Evolutionary conservation across 352 stramenopile species (phyloP).

Genomic region (Thalassiosira exigua): DNA sequence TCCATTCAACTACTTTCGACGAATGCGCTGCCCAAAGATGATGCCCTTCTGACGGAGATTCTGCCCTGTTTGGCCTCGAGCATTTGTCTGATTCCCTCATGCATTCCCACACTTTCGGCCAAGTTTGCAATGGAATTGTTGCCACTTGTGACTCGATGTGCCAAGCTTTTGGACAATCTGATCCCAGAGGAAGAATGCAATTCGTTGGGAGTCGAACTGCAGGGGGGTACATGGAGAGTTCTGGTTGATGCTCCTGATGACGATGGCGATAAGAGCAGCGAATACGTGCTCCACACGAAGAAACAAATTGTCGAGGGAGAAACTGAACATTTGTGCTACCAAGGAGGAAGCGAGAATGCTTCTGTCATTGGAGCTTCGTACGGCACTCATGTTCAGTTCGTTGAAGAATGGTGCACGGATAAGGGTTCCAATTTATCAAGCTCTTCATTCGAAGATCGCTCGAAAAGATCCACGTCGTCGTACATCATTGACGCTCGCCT

Average conservation of each 20-base stretch:
- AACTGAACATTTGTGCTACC: slow-evolving; percentile 53
- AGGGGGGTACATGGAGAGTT: slow-evolving; percentile 76
- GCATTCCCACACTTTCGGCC: slow-evolving; percentile 76
- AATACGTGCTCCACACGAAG: slow-evolving; percentile 69
- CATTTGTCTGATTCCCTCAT: slow-evolving; percentile 75
- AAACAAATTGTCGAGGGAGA: slow-evolving; percentile 28
- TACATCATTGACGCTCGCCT: slow-evolving; percentile 75
- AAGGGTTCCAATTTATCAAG: slow-evolving; percentile 31
- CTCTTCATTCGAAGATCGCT: slow-evolving; percentile 41
- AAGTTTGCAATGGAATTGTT: slow-evolving; percentile 74
- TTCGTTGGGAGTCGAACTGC: slow-evolving; percentile 55
- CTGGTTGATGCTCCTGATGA: slow-evolving; percentile 44
- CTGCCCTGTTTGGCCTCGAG: slow-evolving; percentile 71
- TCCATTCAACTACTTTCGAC: slow-evolving; percentile 55
- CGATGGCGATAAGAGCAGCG: slow-evolving; percentile 50
- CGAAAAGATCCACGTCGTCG: slow-evolving; percentile 48
- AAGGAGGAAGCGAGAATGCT: slow-evolving; percentile 67
- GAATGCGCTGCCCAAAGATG: background rate
- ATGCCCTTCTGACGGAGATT: slow-evolving; percentile 45
- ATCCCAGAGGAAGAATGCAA: slow-evolving; percentile 31
- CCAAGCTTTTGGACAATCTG: slow-evolving; percentile 55
- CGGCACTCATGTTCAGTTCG: slow-evolving; percentile 73
- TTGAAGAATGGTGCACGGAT: slow-evolving; percentile 75
- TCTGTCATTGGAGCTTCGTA: slow-evolving; percentile 61
- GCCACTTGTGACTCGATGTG: slow-evolving; percentile 67